Conservation (phyloP, 1,284 basidiomycete genomes). For the Trichosporon coremiiforme region DNA sequence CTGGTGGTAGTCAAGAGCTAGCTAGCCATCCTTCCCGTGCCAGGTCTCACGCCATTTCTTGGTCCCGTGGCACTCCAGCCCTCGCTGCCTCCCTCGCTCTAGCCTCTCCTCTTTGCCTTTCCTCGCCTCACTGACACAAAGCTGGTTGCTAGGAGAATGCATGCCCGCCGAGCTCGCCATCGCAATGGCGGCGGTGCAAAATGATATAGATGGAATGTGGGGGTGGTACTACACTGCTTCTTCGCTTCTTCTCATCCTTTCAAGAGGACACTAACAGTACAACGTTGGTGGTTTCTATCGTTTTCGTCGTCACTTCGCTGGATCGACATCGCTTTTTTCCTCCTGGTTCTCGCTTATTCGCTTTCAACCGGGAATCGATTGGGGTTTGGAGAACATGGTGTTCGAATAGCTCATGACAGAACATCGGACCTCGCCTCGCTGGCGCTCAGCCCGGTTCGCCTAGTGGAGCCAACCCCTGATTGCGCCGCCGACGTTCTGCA, state of each 20-base stretch:
- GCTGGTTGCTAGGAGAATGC: neutral
- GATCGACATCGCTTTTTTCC: neutral
- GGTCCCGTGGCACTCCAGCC: too few species aligned
- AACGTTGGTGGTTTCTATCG: neutral
- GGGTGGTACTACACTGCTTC: slow-evolving; percentile 9
- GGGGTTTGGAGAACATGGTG: too few species aligned
- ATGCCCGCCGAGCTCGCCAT: slow-evolving; percentile 1
- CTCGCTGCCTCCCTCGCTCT: too few species aligned
- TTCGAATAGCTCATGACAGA: too few species aligned
- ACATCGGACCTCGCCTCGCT: neutral
- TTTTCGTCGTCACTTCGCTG: neutral
- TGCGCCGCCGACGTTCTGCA: slow-evolving; percentile 75
- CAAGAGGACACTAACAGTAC: slow-evolving; percentile 8
- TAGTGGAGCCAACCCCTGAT: slow-evolving; percentile 66
- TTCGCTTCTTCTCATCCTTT: neutral
- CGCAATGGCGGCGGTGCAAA: neutral
- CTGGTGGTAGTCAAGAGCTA: neutral
- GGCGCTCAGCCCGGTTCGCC: neutral
- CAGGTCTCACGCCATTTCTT: neutral
- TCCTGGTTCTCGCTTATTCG: too few species aligned
- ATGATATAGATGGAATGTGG: neutral
- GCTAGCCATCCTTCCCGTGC: neutral
- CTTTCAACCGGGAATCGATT: too few species aligned
- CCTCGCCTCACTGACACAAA: too few species aligned
- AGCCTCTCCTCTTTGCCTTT: too few species aligned